These are phyloP conservation scores for Pythium aquatile DNA, from an alignment of 352 stramenopile species.

Conservation along the genomic window DNA sequence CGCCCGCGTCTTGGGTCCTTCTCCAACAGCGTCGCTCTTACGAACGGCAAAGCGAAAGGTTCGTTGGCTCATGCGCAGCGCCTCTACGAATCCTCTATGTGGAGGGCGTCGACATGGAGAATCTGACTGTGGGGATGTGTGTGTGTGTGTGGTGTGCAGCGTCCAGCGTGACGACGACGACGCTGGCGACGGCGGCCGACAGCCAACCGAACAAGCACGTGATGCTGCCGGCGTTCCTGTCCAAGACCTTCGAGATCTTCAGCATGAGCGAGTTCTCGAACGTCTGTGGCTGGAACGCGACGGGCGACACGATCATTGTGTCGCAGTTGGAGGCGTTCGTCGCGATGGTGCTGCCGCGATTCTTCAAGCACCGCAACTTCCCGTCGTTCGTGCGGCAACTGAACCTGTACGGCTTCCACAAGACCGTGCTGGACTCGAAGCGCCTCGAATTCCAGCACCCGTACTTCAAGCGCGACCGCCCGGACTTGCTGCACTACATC, in stretches of 20 bases:
- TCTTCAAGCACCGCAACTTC: slow-evolving; percentile 94
- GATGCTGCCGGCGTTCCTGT: slow-evolving; percentile 90
- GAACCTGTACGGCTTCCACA: slow-evolving; percentile 94
- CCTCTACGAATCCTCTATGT: too few relatives aligned
- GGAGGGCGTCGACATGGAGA: not conserved
- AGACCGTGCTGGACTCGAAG: slow-evolving; percentile 91
- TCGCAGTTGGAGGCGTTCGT: slow-evolving; percentile 82
- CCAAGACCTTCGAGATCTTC: slow-evolving; percentile 95
- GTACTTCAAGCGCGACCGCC: slow-evolving; percentile 87
- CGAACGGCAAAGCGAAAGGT: slow-evolving; percentile 7
- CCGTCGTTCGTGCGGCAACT: slow-evolving; percentile 93
- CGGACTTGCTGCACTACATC: slow-evolving; percentile 85
- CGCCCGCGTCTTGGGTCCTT: slow-evolving; percentile 11
- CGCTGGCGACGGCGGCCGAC: not conserved
- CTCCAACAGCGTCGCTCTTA: not conserved
- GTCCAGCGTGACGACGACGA: not conserved
- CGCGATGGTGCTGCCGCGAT: slow-evolving; percentile 80
- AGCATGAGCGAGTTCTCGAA: slow-evolving; percentile 77
- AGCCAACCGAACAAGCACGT: slow-evolving; percentile 57
- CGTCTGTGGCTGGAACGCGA: slow-evolving; percentile 89
- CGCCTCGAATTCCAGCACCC: slow-evolving; percentile 92
- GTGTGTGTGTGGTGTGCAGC: not conserved
- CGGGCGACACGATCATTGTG: slow-evolving; percentile 92
- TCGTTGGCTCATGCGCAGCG: not conserved
- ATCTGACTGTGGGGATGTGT: not conserved